Percentiles rank a stretch among this genome's conserved stretches.
phyloP scores from a whole-genome alignment of 441 rosid genomes.

The Adansonia madagascariensis region DNA sequence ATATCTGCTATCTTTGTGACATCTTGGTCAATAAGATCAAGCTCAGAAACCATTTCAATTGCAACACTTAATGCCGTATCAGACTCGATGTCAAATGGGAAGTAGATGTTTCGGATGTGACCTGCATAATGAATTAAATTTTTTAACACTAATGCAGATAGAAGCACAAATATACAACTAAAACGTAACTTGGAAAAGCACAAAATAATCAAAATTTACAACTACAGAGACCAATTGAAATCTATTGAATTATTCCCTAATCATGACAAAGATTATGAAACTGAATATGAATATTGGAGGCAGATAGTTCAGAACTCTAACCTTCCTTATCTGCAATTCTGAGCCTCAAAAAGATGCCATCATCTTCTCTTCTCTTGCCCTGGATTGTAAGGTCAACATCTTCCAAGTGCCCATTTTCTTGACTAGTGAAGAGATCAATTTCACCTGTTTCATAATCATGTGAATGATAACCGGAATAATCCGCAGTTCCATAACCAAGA shows the following conservation, averaged over 20 bases:
- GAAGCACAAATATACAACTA: neutral
- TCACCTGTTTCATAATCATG: slow-evolving; percentile 44
- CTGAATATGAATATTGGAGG: neutral
- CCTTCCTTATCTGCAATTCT: slow-evolving; percentile 71
- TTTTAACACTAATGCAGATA: neutral
- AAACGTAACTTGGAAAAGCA: neutral
- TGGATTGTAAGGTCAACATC: slow-evolving; percentile 57
- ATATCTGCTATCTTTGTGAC: slow-evolving; percentile 77
- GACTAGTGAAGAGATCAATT: slow-evolving; percentile 52
- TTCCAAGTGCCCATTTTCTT: slow-evolving; percentile 45
- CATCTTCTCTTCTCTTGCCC: slow-evolving; percentile 57
- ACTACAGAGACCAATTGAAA: neutral
- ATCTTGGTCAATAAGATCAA: slow-evolving; percentile 78
- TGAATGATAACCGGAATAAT: slow-evolving; percentile 41
- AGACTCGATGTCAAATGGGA: slow-evolving; percentile 71
- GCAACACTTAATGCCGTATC: slow-evolving; percentile 93
- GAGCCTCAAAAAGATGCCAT: slow-evolving; percentile 59
- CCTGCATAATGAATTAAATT: slow-evolving; percentile 49
- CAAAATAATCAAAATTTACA: neutral
- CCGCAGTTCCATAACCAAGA: slow-evolving; percentile 32
- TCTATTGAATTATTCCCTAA: neutral
- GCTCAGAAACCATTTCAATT: slow-evolving; percentile 83
- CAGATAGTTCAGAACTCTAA: slow-evolving; percentile 29
- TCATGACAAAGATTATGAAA: neutral
- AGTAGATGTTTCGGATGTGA: slow-evolving; percentile 76